These are phyloP conservation scores for Pharus latifolius DNA, from an alignment of 176 grass and related monocot genomes.

Conservation along the genomic window DNA sequence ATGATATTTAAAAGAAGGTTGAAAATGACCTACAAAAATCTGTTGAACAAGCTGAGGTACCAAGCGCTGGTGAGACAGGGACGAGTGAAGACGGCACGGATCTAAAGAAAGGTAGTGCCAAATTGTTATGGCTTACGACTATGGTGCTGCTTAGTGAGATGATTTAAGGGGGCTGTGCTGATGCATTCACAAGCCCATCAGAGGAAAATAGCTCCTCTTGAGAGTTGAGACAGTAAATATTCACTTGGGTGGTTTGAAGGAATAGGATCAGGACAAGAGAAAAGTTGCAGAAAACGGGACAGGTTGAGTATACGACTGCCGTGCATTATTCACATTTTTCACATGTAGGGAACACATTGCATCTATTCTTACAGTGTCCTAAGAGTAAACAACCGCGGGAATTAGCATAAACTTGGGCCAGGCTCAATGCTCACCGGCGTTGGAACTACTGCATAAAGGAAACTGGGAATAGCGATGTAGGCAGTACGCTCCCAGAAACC, in stretches of 20 bases:
- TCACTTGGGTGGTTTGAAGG: background rate
- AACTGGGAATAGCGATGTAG: too few relatives aligned
- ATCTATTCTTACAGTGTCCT: background rate
- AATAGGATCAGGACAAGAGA: background rate
- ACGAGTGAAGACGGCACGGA: background rate
- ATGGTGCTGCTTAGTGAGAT: too few relatives aligned
- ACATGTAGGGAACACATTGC: background rate
- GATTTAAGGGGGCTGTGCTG: background rate
- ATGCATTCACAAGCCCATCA: background rate
- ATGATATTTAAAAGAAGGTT: background rate
- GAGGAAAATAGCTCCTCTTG: background rate
- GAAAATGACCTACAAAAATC: background rate
- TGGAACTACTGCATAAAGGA: too few relatives aligned
- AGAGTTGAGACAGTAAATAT: too few relatives aligned
- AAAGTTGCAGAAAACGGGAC: background rate
- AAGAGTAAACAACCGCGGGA: too few relatives aligned
- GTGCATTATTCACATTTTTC: too few relatives aligned
- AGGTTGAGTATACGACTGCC: too few relatives aligned
- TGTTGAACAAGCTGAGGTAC: background rate
- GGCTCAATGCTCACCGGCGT: too few relatives aligned
- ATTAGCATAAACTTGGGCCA: too few relatives aligned
- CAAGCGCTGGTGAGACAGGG: background rate
- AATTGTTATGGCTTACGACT: too few relatives aligned
- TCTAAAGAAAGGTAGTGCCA: background rate
- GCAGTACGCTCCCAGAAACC: too few relatives aligned